Evolutionary conservation across 2,329 filamentous ascomycete genomes (phyloP).

Genomic region (Sporothrix luriei): DNA sequence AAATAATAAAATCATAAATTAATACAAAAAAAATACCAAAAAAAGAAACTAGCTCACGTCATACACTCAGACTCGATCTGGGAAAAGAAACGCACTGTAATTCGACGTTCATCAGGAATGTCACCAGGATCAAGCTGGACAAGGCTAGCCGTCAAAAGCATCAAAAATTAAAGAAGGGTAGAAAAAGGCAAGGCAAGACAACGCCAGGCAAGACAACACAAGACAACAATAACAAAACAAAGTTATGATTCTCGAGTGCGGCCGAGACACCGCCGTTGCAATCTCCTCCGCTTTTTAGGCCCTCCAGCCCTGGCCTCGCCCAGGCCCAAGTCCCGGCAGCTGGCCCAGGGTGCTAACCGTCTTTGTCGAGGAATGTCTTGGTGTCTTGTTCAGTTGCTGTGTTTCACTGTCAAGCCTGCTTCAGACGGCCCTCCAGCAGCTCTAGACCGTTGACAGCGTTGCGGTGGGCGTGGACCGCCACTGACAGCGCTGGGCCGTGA

Average conservation of each 20-base stretch:
- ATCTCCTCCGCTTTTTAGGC: constrained; percentile 19
- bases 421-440: background rate
- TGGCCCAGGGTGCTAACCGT: constrained; percentile 11
- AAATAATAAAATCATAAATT: background rate
- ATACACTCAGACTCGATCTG: no score
- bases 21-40: background rate
- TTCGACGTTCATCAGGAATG: constrained; percentile 5
- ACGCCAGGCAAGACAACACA: background rate
- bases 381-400: background rate
- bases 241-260: background rate
- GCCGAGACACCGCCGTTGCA: constrained; percentile 29
- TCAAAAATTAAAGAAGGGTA: no score
- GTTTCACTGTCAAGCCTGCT: constrained; percentile 17
- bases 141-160: background rate
- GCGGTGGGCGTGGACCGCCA: background rate
- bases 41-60: no score
- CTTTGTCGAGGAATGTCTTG: background rate
- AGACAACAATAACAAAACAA: background rate
- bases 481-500: background rate
- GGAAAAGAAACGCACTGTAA: background rate
- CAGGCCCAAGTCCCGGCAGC: constrained; percentile 18
- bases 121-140: no score
- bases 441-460: constrained; percentile 22
- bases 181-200: background rate
- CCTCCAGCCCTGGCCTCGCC: background rate